Conservation (phyloP, 1,284 basidiomycete genomes). For the Trichosporon asahii region DNA sequence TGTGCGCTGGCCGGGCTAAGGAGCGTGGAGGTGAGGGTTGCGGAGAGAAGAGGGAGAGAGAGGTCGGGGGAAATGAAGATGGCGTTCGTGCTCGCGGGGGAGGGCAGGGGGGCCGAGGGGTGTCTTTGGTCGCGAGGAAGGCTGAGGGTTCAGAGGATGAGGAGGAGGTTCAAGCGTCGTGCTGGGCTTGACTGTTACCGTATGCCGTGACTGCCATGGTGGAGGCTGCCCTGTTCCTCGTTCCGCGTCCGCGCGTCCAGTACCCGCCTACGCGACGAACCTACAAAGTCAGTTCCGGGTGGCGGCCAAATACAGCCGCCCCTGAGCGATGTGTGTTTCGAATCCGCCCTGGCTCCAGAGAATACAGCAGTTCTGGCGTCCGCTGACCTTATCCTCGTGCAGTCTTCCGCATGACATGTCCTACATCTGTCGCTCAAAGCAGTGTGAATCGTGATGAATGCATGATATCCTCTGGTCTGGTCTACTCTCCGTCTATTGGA, state of each 20-base stretch:
- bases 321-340: not conserved
- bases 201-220: slow-evolving; percentile 4
- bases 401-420: no score
- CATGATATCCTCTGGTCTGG: not conserved
- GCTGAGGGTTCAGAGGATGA: not conserved
- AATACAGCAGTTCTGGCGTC: not conserved
- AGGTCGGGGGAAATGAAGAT: not conserved
- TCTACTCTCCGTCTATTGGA: not conserved
- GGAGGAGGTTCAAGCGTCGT: not conserved
- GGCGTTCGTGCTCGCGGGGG: not conserved
- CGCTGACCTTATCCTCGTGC: no score
- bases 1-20: not conserved
- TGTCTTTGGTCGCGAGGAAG: not conserved
- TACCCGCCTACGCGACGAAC: not conserved
- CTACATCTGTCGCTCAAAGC: no score
- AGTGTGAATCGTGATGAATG: not conserved
- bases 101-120: not conserved
- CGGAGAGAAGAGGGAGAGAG: not conserved
- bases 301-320: not conserved
- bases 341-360: not conserved
- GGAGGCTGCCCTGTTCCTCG: not conserved
- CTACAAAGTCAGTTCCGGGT: slow-evolving; percentile 3
- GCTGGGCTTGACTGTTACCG: not conserved
- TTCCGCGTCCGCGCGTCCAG: no score
- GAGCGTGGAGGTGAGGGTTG: not conserved